Evolutionary conservation across 2,329 filamentous ascomycete species (phyloP).

Genomic region (Ophiosphaerella narmari): DNA sequence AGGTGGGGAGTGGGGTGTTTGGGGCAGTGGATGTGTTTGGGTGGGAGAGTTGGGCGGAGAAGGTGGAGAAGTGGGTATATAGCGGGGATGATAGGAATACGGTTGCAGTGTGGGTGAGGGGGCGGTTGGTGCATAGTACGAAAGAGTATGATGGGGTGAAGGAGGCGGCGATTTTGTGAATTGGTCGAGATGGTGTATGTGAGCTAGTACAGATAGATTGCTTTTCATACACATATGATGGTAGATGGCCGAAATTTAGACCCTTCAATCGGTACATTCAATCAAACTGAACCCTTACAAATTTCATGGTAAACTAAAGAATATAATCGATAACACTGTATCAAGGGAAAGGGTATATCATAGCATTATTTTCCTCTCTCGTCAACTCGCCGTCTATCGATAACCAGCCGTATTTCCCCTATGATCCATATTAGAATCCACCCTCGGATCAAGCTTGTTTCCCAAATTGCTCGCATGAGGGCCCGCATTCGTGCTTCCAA

Average conservation of each 20-base stretch:
- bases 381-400: neutral
- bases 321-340: too few relatives aligned
- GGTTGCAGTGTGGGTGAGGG: conserved; percentile 84
- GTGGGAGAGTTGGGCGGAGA: conserved; percentile 86
- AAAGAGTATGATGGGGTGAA: conserved; percentile 9
- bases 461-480: conserved; percentile 10
- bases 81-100: conserved; percentile 93
- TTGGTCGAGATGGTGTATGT: neutral
- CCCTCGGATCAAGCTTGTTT: conserved; percentile 22
- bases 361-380: neutral
- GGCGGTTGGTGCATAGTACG: conserved; percentile 72
- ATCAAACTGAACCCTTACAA: too few relatives aligned
- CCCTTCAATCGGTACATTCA: too few relatives aligned
- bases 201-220: neutral
- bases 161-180: neutral
- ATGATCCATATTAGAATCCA: conserved; percentile 23
- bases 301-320: too few relatives aligned
- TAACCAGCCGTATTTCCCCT: neutral
- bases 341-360: conserved; percentile 3
- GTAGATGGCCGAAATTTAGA: neutral
- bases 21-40: conserved; percentile 87
- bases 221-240: too few relatives aligned
- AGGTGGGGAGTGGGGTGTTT: conserved; percentile 45
- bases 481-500: conserved; percentile 21
- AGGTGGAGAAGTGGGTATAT: conserved; percentile 91